Evolutionary conservation across 225 moss, liverwort and hornwort genomes (phyloP), one percentile per base, ranked within the genome.

Genomic region (Marchantia paleacea): DNA sequence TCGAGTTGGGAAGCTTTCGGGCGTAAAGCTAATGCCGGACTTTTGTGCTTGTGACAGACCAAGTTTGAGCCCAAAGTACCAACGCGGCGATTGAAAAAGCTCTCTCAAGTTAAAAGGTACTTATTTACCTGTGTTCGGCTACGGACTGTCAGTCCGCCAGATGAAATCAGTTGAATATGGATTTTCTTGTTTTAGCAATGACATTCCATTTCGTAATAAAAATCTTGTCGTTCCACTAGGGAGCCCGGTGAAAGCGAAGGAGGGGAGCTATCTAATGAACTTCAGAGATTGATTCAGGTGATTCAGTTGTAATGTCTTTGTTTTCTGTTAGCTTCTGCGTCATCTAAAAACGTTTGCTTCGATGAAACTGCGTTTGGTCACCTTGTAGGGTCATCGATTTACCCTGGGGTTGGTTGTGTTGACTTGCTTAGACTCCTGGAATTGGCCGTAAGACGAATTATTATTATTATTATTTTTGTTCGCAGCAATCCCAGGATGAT

Each of bases 51-150:
- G 28, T 68, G 11, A 31, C 75, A 62, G 81, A 81, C 62, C 0
- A 78, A 75, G 76, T 96, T 96, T 50, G 90, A 90, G 80, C 96
- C 94, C 0, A 94, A 91, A 79, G 87, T 94, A 16, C 94, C 96
- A 25, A 81, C 90, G 20, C 87, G 94, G 77, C 88, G 91, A 52
- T 16, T 87, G 85, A 96, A 96, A 89, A 94, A 91, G 84, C 76
- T 85, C 15, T 81, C 84, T 0, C 15, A 82, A 15, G 81, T 81
- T 29, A 90, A 90, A 73, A 83, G 83, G 87, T 87, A 69, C 6
- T 31, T 8, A n/a, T 55, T 53, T 3, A 10, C 52, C 24, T 20
- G 50, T 52, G 13, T 28, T 69, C 28, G 47, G 57, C 7, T 65
- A 24, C 19, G 12, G 12, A 77, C 0, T 70, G 7, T 30, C 18